phyloP scores from a whole-genome alignment of 2,329 filamentous ascomycete species.

The Monascus ruber region DNA sequence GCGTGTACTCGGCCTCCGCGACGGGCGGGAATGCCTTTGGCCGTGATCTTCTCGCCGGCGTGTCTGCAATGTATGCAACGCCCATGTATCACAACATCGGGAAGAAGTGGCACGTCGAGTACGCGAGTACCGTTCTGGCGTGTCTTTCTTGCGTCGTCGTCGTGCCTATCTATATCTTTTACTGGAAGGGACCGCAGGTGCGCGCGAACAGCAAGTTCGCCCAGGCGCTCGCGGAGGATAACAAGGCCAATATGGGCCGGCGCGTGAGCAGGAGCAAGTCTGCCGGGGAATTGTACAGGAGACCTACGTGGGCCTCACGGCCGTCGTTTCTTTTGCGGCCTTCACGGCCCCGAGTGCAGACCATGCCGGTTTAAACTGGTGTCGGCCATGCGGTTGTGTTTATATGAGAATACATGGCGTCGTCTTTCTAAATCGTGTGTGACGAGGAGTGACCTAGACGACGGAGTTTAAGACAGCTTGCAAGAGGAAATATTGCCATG shows the following conservation, averaged over 20 bases:
- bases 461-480: too few relatives aligned
- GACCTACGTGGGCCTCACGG: too few relatives aligned
- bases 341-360: too few relatives aligned
- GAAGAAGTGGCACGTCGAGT: constrained; percentile 40
- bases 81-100: constrained; percentile 51
- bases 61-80: constrained; percentile 54
- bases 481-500: too few relatives aligned
- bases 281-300: not conserved
- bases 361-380: too few relatives aligned
- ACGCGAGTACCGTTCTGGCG: constrained; percentile 49
- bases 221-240: constrained; percentile 37
- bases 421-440: too few relatives aligned
- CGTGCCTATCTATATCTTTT: constrained; percentile 50
- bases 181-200: constrained; percentile 48
- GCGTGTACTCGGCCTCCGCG: constrained; percentile 59
- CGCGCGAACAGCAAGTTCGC: constrained; percentile 50
- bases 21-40: constrained; percentile 65
- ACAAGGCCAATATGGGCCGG: constrained; percentile 11
- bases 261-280: constrained; percentile 12
- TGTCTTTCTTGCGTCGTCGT: constrained; percentile 49
- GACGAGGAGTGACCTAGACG: too few relatives aligned
- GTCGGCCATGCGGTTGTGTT: too few relatives aligned
- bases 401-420: too few relatives aligned
- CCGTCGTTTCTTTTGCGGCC: too few relatives aligned
- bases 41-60: constrained; percentile 59